Evolutionary conservation across 306 rosid species (phyloP).

Genomic region (Malus domestica): DNA sequence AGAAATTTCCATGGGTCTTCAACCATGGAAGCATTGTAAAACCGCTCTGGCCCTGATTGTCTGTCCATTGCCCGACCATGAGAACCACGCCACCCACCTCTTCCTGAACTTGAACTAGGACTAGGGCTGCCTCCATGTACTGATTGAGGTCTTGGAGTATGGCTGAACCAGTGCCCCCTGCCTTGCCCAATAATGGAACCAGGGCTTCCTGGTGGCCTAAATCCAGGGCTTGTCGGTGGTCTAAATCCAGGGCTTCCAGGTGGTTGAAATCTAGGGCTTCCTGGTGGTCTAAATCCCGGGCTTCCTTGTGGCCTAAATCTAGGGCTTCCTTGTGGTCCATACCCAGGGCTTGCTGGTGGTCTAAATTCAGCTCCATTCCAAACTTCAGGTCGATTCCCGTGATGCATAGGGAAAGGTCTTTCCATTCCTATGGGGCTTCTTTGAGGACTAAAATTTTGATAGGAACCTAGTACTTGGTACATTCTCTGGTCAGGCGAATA

Average conservation of each 20-base stretch:
- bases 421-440: conserved; percentile 24
- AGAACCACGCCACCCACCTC: conserved; percentile 54
- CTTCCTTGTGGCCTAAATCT: neutral
- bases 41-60: conserved; percentile 23
- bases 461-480: conserved; percentile 29
- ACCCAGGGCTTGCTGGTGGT: conserved; percentile 27
- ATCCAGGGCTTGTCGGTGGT: neutral
- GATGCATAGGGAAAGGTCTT: conserved; percentile 21
- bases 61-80: conserved; percentile 24
- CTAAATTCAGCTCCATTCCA: conserved; percentile 46
- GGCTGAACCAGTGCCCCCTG: conserved; percentile 25
- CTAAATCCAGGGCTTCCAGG: neutral
- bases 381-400: conserved; percentile 18
- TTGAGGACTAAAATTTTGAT: conserved; percentile 17
- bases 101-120: conserved; percentile 32
- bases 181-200: conserved; percentile 29
- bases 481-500: conserved; percentile 22
- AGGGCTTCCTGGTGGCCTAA: conserved; percentile 18
- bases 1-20: conserved; percentile 83
- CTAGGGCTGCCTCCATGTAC: conserved; percentile 36
- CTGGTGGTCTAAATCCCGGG: neutral
- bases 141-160: conserved; percentile 36
- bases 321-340: conserved; percentile 29
- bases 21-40: conserved; percentile 64
- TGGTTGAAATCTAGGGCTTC: neutral